A percentile compares a stretch with the other conserved stretches of the same genome.
Conservation (phyloP, 2,329 filamentous ascomycete species). For the Colletotrichum melonis region DNA sequence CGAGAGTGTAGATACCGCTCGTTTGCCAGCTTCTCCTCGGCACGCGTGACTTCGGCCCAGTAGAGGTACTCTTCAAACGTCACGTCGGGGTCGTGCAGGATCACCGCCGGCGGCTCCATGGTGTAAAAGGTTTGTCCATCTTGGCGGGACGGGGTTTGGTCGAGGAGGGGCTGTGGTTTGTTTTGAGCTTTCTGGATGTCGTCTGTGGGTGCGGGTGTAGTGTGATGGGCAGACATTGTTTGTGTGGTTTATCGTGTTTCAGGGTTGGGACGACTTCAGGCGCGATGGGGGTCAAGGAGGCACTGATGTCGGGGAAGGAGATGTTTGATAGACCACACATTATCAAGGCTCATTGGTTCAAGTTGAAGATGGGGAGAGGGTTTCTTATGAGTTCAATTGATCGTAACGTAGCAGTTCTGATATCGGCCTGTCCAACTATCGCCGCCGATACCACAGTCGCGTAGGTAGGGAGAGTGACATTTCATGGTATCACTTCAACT, state of each 20-base stretch:
- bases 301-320: neutral
- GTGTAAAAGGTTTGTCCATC: neutral
- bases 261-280: conserved; percentile 24
- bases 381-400: neutral
- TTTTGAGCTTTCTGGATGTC: neutral
- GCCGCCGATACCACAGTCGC: neutral
- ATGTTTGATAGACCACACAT: neutral
- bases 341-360: neutral
- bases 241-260: conserved; percentile 8
- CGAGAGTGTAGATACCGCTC: conserved; percentile 25
- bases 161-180: neutral
- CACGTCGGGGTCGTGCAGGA: conserved; percentile 38
- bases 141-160: neutral
- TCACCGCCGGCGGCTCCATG: neutral
- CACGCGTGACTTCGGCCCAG: conserved; percentile 41
- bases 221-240: conserved; percentile 9
- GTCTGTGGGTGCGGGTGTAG: conserved; percentile 17
- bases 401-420: neutral
- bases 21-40: conserved; percentile 36
- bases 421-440: neutral
- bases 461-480: neutral
- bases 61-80: conserved; percentile 43
- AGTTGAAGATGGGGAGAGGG: neutral
- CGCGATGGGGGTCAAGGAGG: neutral
- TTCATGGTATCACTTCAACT: neutral